Evolutionary conservation across 176 grass and related monocot genomes (phyloP), one percentile per base, ranked within the genome.

Genomic region (Triticum urartu): DNA sequence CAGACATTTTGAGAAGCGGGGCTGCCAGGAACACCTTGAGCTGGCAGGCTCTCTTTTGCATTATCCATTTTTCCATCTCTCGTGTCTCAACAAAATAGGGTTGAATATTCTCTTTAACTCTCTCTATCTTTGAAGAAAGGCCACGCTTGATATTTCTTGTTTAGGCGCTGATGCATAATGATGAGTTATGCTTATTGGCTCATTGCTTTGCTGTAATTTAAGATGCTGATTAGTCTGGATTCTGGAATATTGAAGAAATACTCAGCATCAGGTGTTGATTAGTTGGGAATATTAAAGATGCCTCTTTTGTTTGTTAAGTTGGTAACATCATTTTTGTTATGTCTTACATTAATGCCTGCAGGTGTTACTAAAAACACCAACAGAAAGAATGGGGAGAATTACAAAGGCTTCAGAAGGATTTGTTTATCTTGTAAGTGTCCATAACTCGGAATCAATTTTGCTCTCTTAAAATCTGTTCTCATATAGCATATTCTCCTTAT

Each of bases 281-380:
- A 78, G 1, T 1, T 15, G 20, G 4, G 17, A 81, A 68, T 54
- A 75, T 21, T 11, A 43, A 68, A 20, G 25, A 72, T 59, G n/a
- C 18, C 25, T 83, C 25, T 69, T 90, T 78, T 33, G 4, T 83
- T 83, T 68, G 10, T 60, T 61, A 34, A 35, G n/a, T 68, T 68
- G 20, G 20, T 61, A 20, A 28, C 25, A 36, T 68, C 36, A 48
- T 79, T 83, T 88, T 68, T 54, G 52, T 84, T 91, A 33, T 79
- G 12, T 6, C 6, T 10, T 89, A 24, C 34, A 87, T 81, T 77
- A 64, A 48, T 90, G 72, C n/a, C 25, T 86, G 13, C 82, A 98
- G 94, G 97, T 98, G 61, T 92, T 98, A 73, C 83, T 98, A 95
- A 93, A 67, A 33, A 98, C 97, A 84, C 97, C 97, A 80, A 92